These are phyloP conservation scores for Fusarium ramigenum DNA, from an alignment of 2,329 filamentous ascomycete genomes.

Conservation along the genomic window DNA sequence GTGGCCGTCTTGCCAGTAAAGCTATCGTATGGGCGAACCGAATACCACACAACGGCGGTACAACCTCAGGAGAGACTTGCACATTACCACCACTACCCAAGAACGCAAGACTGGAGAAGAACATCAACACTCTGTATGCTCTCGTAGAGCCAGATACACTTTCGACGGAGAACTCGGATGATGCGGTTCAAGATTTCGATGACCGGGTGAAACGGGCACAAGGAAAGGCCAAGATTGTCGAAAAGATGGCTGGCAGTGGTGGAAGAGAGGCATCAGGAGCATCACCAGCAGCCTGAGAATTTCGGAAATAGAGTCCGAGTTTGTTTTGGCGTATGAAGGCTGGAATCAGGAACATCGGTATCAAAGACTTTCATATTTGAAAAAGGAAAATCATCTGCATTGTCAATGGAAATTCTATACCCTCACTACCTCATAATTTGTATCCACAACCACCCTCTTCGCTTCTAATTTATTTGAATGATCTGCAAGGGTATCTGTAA, in stretches of 20 bases:
- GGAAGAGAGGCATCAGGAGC: conserved; percentile 29
- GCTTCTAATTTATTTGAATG: conserved; percentile 59
- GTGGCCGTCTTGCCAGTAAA: conserved; percentile 81
- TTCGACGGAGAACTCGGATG: conserved; percentile 84
- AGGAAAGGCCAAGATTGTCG: conserved; percentile 86
- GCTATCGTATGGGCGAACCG: conserved; percentile 86
- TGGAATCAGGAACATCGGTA: not conserved
- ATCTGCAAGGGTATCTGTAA: conserved; percentile 70
- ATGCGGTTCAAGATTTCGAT: conserved; percentile 90
- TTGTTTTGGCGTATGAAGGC: not conserved
- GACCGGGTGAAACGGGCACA: conserved; percentile 84
- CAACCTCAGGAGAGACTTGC: conserved; percentile 1
- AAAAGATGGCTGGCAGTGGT: conserved; percentile 66
- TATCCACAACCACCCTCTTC: conserved; percentile 42
- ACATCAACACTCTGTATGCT: conserved; percentile 78
- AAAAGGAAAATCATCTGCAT: conserved; percentile 42
- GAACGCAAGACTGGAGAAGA: conserved; percentile 77
- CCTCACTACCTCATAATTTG: conserved; percentile 42
- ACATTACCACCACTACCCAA: conserved; percentile 56
- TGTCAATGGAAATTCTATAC: conserved; percentile 46
- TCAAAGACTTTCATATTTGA: not conserved
- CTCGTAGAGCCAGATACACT: conserved; percentile 82
- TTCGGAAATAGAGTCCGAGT: not conserved
- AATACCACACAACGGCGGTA: conserved; percentile 50
- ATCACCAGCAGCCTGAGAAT: not conserved